These are phyloP conservation scores for Henningerozyma blattae DNA, from an alignment of 805 yeast genomes.

Conservation along the genomic window DNA sequence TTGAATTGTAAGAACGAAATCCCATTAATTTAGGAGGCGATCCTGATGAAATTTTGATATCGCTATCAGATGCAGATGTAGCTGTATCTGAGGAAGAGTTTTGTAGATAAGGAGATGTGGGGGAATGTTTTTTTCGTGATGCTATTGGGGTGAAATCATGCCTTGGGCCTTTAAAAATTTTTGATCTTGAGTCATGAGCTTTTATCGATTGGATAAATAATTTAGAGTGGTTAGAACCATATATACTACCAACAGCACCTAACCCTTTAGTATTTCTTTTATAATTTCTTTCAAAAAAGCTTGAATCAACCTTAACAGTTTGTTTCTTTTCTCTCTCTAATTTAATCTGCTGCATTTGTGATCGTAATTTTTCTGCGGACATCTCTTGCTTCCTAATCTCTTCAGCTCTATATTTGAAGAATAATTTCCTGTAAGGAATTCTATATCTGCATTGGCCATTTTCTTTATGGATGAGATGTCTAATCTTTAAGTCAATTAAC, in stretches of 20 bases:
- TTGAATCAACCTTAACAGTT: constrained; percentile 14
- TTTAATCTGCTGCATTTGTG: constrained; percentile 18
- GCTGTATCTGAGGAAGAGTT: no score
- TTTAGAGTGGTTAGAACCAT: constrained; percentile 4
- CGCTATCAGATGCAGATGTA: no score
- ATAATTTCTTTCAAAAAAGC: constrained; percentile 9
- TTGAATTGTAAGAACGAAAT: no score
- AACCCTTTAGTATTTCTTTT: constrained; percentile 2
- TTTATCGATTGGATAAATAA: constrained; percentile 11
- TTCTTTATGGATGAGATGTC: constrained; percentile 10
- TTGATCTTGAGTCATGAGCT: constrained; percentile 11
- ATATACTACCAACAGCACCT: no score
- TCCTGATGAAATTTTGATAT: no score
- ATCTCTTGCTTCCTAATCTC: constrained; percentile 22
- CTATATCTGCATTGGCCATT: constrained; percentile 16
- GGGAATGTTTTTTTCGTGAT: not conserved
- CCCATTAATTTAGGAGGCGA: no score
- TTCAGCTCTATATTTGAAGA: constrained; percentile 24
- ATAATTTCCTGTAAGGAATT: constrained; percentile 27
- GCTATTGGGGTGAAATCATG: not conserved
- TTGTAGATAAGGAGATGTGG: no score
- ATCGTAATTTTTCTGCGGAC: constrained; percentile 26
- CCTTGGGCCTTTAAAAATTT: constrained; percentile 9
- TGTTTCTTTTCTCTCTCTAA: constrained; percentile 24
- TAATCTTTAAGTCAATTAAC: constrained; percentile 7